A percentile compares a stretch with the other conserved stretches of the same genome.
phyloP scores from a whole-genome alignment of 768 basidiomycete species.

The Psilocybe subaeruginosa region DNA sequence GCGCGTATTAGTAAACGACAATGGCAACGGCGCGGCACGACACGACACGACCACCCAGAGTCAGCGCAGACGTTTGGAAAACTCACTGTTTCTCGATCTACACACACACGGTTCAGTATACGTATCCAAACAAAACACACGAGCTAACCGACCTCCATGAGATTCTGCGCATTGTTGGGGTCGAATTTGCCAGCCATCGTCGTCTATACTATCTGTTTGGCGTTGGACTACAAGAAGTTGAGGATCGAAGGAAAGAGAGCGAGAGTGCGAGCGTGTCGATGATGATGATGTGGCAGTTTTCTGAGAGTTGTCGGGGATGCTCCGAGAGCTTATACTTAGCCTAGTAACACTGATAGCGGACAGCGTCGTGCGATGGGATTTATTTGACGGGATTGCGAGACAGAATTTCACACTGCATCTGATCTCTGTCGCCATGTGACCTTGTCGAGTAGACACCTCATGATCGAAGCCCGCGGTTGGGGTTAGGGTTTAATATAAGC shows the following conservation, averaged over 20 bases:
- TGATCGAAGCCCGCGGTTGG: slow-evolving; percentile 3
- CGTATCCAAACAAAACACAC: not conserved
- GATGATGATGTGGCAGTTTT: slow-evolving; percentile 9
- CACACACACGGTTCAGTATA: not conserved
- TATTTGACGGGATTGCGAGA: not conserved
- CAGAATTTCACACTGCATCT: slow-evolving; percentile 2
- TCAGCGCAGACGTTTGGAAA: not conserved
- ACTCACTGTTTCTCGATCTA: slow-evolving; percentile 97
- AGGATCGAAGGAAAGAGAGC: too few species aligned
- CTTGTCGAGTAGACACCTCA: not conserved
- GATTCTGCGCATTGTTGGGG: slow-evolving; percentile 90
- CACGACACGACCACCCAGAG: not conserved
- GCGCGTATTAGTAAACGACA: not conserved
- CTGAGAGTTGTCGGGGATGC: slow-evolving; percentile 1
- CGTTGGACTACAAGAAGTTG: not conserved
- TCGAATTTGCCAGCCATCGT: slow-evolving; percentile 69
- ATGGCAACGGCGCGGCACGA: too few species aligned
- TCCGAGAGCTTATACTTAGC: not conserved
- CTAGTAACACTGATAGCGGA: not conserved
- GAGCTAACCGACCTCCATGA: slow-evolving; percentile 66
- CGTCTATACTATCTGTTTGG: not conserved
- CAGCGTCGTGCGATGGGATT: too few species aligned
- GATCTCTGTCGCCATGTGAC: slow-evolving; percentile 12
- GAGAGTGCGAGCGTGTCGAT: not conserved
- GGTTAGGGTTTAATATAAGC: slow-evolving; percentile 9